Base-by-base conservation (phyloP, 176 grass and related monocot genomes). In the Hordeum marinum region DNA sequence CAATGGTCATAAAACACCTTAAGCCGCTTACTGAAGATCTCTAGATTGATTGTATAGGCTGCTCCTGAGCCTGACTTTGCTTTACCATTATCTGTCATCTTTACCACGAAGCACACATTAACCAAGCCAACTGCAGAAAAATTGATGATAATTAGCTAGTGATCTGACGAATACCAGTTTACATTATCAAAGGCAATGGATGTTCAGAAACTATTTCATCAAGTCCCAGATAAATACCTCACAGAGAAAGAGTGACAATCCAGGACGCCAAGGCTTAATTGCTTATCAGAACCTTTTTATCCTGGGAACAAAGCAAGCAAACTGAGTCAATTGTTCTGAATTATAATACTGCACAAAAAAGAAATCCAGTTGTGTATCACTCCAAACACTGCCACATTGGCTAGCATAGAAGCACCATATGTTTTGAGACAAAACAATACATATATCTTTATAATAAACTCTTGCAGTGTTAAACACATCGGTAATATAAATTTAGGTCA, bases 1-100 rank as follows among this genome's bases (percentile, higher is more conserved):
- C 89, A 94, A 52, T 84, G 84, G 75, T 88, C 72, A 58, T 91
- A 91, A 61, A 94, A 94, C 55, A 66, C 81, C 82, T 91, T 84
- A 3, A 91, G 89, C 32, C 85, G 84, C 63, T 85, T 91, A 77
- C 77, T 87, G 84, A 87, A 91, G 63, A 66, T 87, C 34, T 94
- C 89, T 20, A 74, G 76, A 86, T 91, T 87, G 31, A 94, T 89
- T 57, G 73, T 74, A 59, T 90, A 83, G 17, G 60, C 68, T 76
- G 24, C 34, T 54, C 63, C 65, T 52, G 72, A 20, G 72, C 42
- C 69, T 41, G 69, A 48, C 85, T 92, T 92, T 65, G 42, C 82
- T 58, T 80, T 86, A 52, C 87, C 84, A 74, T 83, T 91, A n/a
- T 87, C 81, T 41, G 87, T 55, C 92, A 94, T 94, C 50, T 84